phyloP scores from a whole-genome alignment of 2,329 filamentous ascomycete species.

The Verticillium klebahnii region DNA sequence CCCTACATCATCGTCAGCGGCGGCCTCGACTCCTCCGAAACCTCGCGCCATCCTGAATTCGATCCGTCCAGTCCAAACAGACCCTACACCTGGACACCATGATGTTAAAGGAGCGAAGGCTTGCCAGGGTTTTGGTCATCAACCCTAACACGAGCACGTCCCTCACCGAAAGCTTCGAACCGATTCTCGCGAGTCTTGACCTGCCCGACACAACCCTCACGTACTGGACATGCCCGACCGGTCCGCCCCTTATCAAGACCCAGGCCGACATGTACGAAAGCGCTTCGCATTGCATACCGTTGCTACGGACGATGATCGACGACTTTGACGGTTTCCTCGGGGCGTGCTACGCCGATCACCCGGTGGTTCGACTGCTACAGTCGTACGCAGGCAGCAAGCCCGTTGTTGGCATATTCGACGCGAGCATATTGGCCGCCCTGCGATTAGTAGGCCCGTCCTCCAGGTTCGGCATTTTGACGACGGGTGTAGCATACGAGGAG shows the following conservation, averaged over 20 bases:
- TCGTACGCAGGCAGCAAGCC: conserved; percentile 7
- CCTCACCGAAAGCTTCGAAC: conserved; percentile 7
- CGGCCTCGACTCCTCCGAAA: not conserved
- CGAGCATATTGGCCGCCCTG: conserved; percentile 9
- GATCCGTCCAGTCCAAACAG: not conserved
- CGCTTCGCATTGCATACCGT: conserved; percentile 7
- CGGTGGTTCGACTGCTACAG: conserved; percentile 6
- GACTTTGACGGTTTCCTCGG: conserved; percentile 11
- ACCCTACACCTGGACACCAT: not conserved
- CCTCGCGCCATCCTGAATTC: not conserved
- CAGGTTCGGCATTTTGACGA: conserved; percentile 10
- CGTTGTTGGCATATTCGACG: conserved; percentile 11
- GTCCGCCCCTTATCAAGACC: conserved; percentile 8
- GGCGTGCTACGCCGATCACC: conserved; percentile 12
- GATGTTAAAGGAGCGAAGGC: not conserved
- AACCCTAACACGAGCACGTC: conserved; percentile 9
- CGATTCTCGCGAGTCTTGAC: conserved; percentile 5
- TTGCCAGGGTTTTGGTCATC: conserved; percentile 8
- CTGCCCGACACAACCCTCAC: conserved; percentile 4
- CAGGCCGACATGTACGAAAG: conserved; percentile 11
- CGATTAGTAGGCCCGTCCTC: conserved; percentile 1
- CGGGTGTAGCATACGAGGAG: conserved; percentile 5
- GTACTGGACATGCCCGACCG: conserved; percentile 12
- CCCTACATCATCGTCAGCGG: not conserved
- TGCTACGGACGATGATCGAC: conserved; percentile 4